Base-by-base conservation (phyloP, 495 filamentous ascomycete species). In the Aspergillus egyptiacus region DNA sequence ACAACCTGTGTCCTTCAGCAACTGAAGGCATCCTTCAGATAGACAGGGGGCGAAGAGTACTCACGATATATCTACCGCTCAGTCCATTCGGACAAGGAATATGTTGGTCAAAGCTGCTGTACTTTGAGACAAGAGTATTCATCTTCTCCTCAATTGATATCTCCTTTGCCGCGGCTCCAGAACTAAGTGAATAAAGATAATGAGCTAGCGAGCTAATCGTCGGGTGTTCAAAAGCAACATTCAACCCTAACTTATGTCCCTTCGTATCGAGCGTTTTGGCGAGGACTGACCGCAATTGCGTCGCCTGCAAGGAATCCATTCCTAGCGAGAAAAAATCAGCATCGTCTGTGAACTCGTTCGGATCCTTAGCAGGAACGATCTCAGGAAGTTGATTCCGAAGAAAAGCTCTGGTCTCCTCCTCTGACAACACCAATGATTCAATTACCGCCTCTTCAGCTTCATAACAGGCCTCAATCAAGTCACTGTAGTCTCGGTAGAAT, bases 271-370 rank as follows among this genome's bases (percentile, higher is more conserved):
- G 56, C 36, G 39, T 68, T 56, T 34, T 73, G 28, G 50, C 51
- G 39, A 35, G 56, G 53, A 27, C 51, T 45, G 35, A 81, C 37
- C 80, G 68, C 19, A 82, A 64, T 43, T 67, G 72, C 7, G 72
- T 73, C 2, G 74, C 67, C 27, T 78, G 77, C 17, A 78, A 50
- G 3, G 76, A 80, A 43, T 81, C 78, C 19, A 83, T 69, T 1
- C 78, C 79, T 41, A 66, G 64, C 0, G 64, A 62, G 51, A 81
- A 83, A 27, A 83, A 68, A 53, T 81, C 75, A 1, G 66, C 63
- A 7, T 72, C 63, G 0, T 63, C 56, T n/a, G 36, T 52, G 18
- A 57, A 33, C 5, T 18, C 33, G 15, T 34, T 40, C 3, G 24
- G 27, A 15, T 41, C 33, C 22, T 42, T 55, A 10, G 28, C 28